Evolutionary conservation across 352 stramenopile genomes (phyloP).

Genomic region (Pythium myriotylum): DNA sequence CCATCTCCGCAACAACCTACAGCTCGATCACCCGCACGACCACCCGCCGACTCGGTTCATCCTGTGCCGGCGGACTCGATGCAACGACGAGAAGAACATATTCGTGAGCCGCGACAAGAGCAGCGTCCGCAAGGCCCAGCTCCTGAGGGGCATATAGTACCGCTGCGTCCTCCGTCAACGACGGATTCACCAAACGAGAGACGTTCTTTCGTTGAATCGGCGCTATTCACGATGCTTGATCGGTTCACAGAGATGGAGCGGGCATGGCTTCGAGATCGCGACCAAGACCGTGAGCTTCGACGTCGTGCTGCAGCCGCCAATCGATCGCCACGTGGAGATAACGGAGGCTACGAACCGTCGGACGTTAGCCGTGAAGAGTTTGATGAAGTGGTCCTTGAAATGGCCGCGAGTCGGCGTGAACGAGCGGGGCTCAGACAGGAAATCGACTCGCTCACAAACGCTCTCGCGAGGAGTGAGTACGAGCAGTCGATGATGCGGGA

Average conservation of each 20-base stretch:
- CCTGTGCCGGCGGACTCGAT: no score
- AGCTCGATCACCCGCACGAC: no score
- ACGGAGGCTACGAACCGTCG: no score
- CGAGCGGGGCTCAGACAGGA: conserved; percentile 7
- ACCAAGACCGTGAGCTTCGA: neutral
- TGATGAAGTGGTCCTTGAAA: conserved; percentile 3
- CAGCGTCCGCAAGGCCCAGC: no score
- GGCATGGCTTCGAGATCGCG: neutral
- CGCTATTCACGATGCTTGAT: conserved; percentile 9
- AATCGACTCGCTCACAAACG: conserved; percentile 4
- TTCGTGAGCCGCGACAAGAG: no score
- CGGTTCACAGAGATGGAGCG: conserved; percentile 12
- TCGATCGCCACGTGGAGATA: neutral
- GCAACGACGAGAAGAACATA: no score
- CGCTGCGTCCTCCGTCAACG: no score
- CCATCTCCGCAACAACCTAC: no score
- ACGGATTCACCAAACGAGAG: neutral
- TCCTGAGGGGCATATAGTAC: no score
- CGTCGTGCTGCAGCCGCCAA: neutral
- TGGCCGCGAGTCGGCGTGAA: conserved; percentile 4
- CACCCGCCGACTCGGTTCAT: no score
- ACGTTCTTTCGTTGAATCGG: neutral
- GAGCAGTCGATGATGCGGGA: conserved; percentile 5
- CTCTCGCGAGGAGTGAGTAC: conserved; percentile 1
- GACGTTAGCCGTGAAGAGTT: conserved; percentile 1